Evolutionary conservation across 1,284 basidiomycete genomes (phyloP), one percentile per base, ranked within the genome.

Genomic region (Leccinum griseonigrum): DNA sequence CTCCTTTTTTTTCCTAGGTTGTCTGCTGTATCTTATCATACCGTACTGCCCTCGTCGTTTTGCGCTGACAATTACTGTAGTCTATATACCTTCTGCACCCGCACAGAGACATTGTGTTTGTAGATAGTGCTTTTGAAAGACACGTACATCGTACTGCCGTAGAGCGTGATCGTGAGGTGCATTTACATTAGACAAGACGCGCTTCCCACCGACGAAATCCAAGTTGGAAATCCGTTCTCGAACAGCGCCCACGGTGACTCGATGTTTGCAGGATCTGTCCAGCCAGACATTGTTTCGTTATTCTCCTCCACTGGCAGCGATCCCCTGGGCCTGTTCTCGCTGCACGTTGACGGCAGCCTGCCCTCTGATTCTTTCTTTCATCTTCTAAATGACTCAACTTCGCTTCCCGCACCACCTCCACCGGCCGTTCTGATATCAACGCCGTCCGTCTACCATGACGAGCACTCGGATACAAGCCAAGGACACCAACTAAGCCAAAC

Each of bases 231-330:
- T 64, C 69, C 34, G 54, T 54, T n/a, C 22, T 34, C 61, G 60
- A 67, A 57, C 51, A 14, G 11, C 36, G 28, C 16, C 38, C 46
- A 48, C 22, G 46, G 56, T 52, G 29, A 22, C 40, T 4, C 31
- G 31, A 85, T 89, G 83, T 85, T 91, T 69, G 73, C 79, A 3
- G 70, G 78, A 62, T 76, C 81, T 40, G 74, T 86, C 5, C 88
- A 94, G 71, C 86, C 91, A 1, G 77, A 83, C 22, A 72, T 87
- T 14, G 76, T 95, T 32, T 91, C 89, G 10, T 73, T 95, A 14
- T 91, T 95, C 69, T 93, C 91, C 7, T 92, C 91, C 0, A 88
- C 90, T 1, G 84, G 85, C 13, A 83, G 85, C 65, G 75, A 83
- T 60, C 82, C 88, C 66, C 75, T 93, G 31, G 77, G 80, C 8